Percentiles rank a stretch among this genome's conserved stretches.
Evolutionary conservation across 2,329 filamentous ascomycete species (phyloP).

Genomic region (Aspergillus puulaauensis): DNA sequence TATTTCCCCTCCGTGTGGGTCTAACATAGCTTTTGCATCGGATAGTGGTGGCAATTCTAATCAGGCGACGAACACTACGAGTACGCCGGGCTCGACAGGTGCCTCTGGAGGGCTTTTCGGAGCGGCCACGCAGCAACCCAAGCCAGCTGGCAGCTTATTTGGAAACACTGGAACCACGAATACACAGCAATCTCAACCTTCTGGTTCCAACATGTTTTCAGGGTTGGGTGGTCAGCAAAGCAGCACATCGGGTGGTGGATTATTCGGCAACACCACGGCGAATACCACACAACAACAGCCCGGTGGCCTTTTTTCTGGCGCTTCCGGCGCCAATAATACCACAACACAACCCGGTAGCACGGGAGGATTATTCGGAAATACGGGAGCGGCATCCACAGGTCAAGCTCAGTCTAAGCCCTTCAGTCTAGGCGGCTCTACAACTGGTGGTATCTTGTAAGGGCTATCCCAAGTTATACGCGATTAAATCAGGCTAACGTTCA

Average conservation of each 20-base stretch:
- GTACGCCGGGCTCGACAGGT: constrained; percentile 26
- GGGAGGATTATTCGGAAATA: constrained; percentile 33
- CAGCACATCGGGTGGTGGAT: constrained; percentile 23
- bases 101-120: constrained; percentile 33
- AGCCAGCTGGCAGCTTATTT: constrained; percentile 35
- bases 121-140: constrained; percentile 28
- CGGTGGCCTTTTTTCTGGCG: constrained; percentile 23
- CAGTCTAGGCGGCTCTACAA: constrained; percentile 29
- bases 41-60: constrained; percentile 30
- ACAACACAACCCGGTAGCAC: constrained; percentile 24
- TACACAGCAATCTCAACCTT: constrained; percentile 27
- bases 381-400: constrained; percentile 22
- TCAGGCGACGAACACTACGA: constrained; percentile 27
- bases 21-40: constrained; percentile 9
- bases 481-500: background rate
- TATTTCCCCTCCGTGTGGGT: background rate
- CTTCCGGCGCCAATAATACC: constrained; percentile 17
- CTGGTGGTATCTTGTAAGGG: constrained; percentile 37
- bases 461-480: background rate
- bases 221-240: constrained; percentile 30
- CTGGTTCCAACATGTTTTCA: constrained; percentile 35
- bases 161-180: constrained; percentile 24
- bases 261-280: constrained; percentile 30
- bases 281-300: constrained; percentile 29
- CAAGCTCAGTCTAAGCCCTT: constrained; percentile 38